Evolutionary conservation across 2,329 filamentous ascomycete genomes (phyloP), one percentile per base, ranked within the genome.

Genomic region (Colletotrichum camelliae): DNA sequence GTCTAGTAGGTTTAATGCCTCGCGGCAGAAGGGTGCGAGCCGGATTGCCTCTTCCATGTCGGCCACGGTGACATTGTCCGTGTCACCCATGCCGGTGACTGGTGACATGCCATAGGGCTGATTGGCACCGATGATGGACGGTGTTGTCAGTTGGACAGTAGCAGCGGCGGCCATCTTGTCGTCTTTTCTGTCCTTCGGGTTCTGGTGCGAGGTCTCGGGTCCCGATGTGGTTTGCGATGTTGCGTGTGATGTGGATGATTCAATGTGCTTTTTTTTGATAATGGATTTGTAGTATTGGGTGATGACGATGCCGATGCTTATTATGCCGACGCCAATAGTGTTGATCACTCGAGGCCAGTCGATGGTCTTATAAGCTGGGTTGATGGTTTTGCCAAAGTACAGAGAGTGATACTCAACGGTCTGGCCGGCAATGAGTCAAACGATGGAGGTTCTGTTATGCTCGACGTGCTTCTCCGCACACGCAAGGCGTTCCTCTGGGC

Each of bases 131-230:
- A 62, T 16, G 21, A 69, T 65, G 27, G 73, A 52, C n/a, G 57
- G 55, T 5, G 66, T 18, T 48, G 79, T 66, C 18, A 82, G 76
- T 70, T 80, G 77, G 13, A 84, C 57, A n/a, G 83, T 80, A 29
- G 82, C 83, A 67, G 83, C 83, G 18, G 83, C 80, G 67, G 82
- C 81, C 83, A 84, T 84, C 43, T 21, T 27, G 27, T 58, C 29
- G 57, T 61, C 9, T 7, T 55, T 62, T 27, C 24, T 35, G 31
- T 24, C 43, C 10, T 13, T 52, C 43, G n/a, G n/a, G n/a, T 24
- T 2, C n/a, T n/a, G 39, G 39, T 48, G 39, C 39, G 39, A 61
- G 24, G 58, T 61, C 27, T 29, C 27, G 58, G 43, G 39, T 29
- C 21, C 16, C 29, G 12, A 21, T 10, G 24, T 29, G 24, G 5